Evolutionary conservation across 129 eudicot genomes (phyloP).

Genomic region (Lactuca sativa): DNA sequence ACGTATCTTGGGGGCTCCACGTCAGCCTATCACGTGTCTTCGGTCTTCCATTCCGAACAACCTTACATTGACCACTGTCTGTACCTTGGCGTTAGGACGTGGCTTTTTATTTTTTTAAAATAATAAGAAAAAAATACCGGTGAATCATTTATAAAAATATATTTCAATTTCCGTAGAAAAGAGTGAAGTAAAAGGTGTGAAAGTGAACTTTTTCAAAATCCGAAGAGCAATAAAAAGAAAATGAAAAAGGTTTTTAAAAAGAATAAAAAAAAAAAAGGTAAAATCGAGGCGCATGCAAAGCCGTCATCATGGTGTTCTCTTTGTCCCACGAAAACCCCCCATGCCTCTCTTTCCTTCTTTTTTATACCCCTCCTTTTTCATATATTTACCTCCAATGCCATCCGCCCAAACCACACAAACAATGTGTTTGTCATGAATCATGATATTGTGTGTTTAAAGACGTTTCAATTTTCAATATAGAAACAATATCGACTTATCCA

Average conservation of each 20-base stretch:
- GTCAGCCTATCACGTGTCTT: too few relatives aligned
- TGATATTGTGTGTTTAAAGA: background rate
- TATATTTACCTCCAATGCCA: conserved; percentile 26
- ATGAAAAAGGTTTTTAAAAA: conserved; percentile 22
- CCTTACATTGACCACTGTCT: too few relatives aligned
- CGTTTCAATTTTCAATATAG: too few relatives aligned
- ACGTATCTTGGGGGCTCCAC: too few relatives aligned
- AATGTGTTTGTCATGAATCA: background rate
- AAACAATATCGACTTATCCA: too few relatives aligned
- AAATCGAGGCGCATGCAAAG: conserved; percentile 80
- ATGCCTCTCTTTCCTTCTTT: conserved; percentile 20
- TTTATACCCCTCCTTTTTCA: conserved; percentile 2
- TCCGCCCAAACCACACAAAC: conserved; percentile 14
- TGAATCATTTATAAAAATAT: background rate
- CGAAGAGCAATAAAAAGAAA: conserved; percentile 13
- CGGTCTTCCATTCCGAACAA: too few relatives aligned
- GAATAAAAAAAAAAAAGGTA: conserved; percentile 18
- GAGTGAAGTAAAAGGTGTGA: conserved; percentile 19
- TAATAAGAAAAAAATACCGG: too few relatives aligned
- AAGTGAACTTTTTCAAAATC: background rate
- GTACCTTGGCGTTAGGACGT: too few relatives aligned
- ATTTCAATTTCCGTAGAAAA: conserved; percentile 13
- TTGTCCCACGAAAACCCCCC: conserved; percentile 40
- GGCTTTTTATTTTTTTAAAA: too few relatives aligned
- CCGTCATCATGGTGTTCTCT: conserved; percentile 71